Evolutionary conservation across 1,139 yeast genomes (phyloP).

Genomic region (Blastobotrys proliferans): DNA sequence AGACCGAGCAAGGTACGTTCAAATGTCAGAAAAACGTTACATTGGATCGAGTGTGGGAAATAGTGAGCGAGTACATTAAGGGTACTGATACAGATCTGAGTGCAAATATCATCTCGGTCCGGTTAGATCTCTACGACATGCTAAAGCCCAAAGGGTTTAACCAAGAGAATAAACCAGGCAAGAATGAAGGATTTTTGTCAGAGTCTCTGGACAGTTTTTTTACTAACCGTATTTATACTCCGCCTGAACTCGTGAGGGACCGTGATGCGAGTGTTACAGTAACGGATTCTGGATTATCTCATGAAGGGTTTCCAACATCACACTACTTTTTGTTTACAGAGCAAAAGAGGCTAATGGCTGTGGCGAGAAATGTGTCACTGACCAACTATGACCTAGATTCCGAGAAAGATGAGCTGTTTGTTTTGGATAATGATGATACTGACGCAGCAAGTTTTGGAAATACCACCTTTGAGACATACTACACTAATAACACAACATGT

Average conservation of each 20-base stretch:
- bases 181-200: neutral
- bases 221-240: constrained; percentile 35
- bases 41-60: constrained; percentile 38
- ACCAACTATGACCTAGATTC: constrained; percentile 15
- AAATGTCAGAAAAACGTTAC: constrained; percentile 46
- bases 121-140: constrained; percentile 44
- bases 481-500: constrained; percentile 7
- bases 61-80: constrained; percentile 40
- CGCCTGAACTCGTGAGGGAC: constrained; percentile 31
- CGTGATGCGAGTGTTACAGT: constrained; percentile 23
- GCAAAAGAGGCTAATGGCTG: constrained; percentile 40
- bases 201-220: constrained; percentile 13
- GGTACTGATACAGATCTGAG: constrained; percentile 53
- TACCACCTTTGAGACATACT: constrained; percentile 2
- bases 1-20: constrained; percentile 10
- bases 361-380: constrained; percentile 20
- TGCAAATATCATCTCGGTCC: constrained; percentile 51
- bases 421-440: constrained; percentile 3
- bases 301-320: constrained; percentile 42
- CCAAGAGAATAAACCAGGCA: neutral
- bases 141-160: constrained; percentile 15
- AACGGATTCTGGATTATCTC: constrained; percentile 13
- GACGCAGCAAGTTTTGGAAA: constrained; percentile 10
- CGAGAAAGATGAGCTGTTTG: constrained; percentile 14
- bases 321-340: constrained; percentile 42